Evolutionary conservation across 1,139 yeast species (phyloP).

Genomic region (Saccharomyces hybrid): DNA sequence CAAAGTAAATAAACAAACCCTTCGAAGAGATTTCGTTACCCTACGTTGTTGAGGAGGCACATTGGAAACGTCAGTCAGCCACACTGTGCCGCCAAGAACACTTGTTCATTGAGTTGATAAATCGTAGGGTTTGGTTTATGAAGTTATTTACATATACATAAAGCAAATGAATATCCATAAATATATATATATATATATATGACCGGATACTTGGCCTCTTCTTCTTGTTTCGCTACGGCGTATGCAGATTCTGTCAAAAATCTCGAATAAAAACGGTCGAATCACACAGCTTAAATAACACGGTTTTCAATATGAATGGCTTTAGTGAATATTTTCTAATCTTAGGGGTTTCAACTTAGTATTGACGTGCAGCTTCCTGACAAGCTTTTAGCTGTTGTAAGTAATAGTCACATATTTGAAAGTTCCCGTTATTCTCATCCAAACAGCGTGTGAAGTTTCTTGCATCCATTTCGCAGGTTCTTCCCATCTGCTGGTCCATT

Average conservation of each 20-base stretch:
- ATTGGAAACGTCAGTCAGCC: not conserved
- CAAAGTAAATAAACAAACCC: not conserved
- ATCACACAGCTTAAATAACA: not conserved
- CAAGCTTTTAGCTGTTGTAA: conserved; percentile 96
- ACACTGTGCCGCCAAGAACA: not conserved
- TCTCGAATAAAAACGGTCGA: not conserved
- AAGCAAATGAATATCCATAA: not conserved
- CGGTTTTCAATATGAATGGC: not conserved
- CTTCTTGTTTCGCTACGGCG: not conserved
- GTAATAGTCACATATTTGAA: conserved; percentile 95
- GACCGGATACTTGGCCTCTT: not conserved
- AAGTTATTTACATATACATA: not conserved
- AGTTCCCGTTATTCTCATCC: conserved; percentile 87
- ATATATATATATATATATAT: not conserved
- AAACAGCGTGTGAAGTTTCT: conserved; percentile 92
- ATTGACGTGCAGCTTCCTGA: conserved; percentile 85
- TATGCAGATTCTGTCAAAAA: not conserved
- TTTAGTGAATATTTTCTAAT: not conserved
- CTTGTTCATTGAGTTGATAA: not conserved
- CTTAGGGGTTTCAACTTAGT: conserved; percentile 35
- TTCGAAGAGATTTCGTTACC: not conserved
- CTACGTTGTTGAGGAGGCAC: not conserved
- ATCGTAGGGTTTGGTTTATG: not conserved
- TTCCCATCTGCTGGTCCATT: conserved; percentile 34
- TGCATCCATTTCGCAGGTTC: conserved; percentile 84